Evolutionary conservation across 2,329 filamentous ascomycete species (phyloP).

Genomic region (Botrytis galanthina): DNA sequence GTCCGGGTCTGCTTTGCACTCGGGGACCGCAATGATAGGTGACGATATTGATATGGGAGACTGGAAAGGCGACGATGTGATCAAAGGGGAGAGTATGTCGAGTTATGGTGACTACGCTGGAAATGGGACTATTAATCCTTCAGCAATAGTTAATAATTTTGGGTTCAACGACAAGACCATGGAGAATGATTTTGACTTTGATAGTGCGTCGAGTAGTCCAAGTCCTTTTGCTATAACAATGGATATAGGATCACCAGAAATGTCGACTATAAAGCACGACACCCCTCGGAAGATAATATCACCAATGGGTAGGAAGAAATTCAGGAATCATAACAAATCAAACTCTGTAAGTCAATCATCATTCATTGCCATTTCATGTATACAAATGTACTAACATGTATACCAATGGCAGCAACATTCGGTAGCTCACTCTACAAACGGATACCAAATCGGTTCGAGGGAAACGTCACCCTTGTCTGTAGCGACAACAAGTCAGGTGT

Average conservation of each 20-base stretch:
- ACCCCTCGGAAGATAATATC: conserved; percentile 34
- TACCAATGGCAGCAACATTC: conserved; percentile 49
- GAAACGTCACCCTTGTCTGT: conserved; percentile 56
- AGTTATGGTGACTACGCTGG: conserved; percentile 43
- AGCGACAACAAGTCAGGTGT: conserved; percentile 51
- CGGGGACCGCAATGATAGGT: conserved; percentile 46
- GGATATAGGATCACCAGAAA: conserved; percentile 44
- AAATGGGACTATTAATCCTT: conserved; percentile 41
- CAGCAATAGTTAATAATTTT: conserved; percentile 38
- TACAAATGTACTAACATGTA: conserved; percentile 25
- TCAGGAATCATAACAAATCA: conserved; percentile 42
- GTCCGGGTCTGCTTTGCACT: conserved; percentile 44
- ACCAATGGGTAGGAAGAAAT: conserved; percentile 31
- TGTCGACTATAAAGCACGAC: conserved; percentile 44
- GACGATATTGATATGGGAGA: conserved; percentile 44
- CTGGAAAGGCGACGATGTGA: conserved; percentile 45
- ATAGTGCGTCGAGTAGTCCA: conserved; percentile 58
- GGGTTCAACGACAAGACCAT: conserved; percentile 47
- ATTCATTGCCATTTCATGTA: background rate
- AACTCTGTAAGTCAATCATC: conserved; percentile 43
- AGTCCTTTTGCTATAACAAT: conserved; percentile 39
- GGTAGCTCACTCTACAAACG: conserved; percentile 50
- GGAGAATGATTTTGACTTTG: conserved; percentile 55
- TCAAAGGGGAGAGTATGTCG: conserved; percentile 41
- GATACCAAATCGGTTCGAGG: conserved; percentile 48